Evolutionary conservation across 768 basidiomycete species (phyloP).

Genomic region (Hygrocybe punicea): DNA sequence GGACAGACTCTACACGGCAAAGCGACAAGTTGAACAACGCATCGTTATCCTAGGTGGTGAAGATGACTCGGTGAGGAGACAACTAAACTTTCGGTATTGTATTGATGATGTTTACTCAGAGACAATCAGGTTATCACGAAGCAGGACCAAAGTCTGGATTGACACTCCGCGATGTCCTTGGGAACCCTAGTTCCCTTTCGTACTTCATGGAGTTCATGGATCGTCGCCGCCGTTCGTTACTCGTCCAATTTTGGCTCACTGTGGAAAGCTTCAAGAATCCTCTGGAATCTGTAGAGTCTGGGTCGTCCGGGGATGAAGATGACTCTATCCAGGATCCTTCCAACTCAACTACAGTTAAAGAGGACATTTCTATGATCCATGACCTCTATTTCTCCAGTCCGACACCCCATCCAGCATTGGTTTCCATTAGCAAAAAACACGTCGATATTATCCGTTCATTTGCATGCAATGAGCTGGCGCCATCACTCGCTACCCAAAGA

Average conservation of each 20-base stretch:
- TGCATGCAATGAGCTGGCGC: slow-evolving; percentile 46
- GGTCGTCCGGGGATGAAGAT: slow-evolving; percentile 58
- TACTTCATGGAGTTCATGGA: slow-evolving; percentile 99
- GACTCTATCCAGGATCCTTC: slow-evolving; percentile 53
- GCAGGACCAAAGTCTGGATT: slow-evolving; percentile 46
- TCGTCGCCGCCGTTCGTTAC: slow-evolving; percentile 72
- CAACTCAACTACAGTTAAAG: slow-evolving; percentile 61
- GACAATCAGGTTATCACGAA: slow-evolving; percentile 43
- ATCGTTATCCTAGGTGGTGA: slow-evolving; percentile 75
- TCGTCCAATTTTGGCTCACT: slow-evolving; percentile 96
- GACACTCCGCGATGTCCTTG: slow-evolving; percentile 72
- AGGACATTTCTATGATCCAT: slow-evolving; percentile 88
- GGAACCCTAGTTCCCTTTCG: slow-evolving; percentile 85
- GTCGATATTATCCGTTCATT: slow-evolving; percentile 68
- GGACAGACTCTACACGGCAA: slow-evolving; percentile 85
- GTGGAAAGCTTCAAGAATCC: slow-evolving; percentile 98
- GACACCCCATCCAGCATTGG: slow-evolving; percentile 55
- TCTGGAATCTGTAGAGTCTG: slow-evolving; percentile 76
- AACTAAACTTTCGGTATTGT: neutral
- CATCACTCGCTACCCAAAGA: slow-evolving; percentile 43
- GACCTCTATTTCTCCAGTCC: slow-evolving; percentile 77
- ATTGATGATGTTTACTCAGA: slow-evolving; percentile 24
- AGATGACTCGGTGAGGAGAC: slow-evolving; percentile 52
- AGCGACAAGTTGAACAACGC: slow-evolving; percentile 79
- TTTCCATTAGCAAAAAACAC: slow-evolving; percentile 66